Evolutionary conservation across 2,329 filamentous ascomycete species (phyloP).

Genomic region (Aspergillus costaricaensis): DNA sequence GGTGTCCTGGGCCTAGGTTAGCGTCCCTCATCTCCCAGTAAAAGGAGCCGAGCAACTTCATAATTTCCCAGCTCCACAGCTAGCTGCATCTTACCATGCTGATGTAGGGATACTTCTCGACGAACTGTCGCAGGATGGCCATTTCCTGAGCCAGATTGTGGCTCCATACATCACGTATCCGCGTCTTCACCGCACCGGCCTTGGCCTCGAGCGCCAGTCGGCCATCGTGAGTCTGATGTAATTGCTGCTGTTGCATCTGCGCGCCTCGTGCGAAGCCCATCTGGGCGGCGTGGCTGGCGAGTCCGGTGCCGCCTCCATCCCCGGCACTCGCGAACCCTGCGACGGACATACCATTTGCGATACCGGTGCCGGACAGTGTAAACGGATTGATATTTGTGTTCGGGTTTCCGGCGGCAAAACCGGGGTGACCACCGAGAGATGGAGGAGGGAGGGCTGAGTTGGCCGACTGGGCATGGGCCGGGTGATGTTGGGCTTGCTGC

Average conservation of each 20-base stretch:
- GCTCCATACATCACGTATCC: constrained; percentile 96
- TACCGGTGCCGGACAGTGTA: constrained; percentile 50
- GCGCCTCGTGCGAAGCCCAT: constrained; percentile 82
- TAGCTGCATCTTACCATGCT: constrained; percentile 73
- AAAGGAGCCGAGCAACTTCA: not conserved
- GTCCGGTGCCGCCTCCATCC: constrained; percentile 65
- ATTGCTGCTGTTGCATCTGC: constrained; percentile 61
- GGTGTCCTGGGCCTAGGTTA: constrained; percentile 68
- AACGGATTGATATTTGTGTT: constrained; percentile 71
- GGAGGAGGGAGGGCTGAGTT: constrained; percentile 55
- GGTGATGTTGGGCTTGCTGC: constrained; percentile 45
- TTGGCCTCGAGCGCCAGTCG: constrained; percentile 58
- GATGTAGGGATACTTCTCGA: constrained; percentile 92
- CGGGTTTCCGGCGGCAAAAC: constrained; percentile 64
- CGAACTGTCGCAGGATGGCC: constrained; percentile 74
- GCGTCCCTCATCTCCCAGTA: not conserved
- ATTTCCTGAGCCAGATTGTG: constrained; percentile 91
- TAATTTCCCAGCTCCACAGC: not conserved
- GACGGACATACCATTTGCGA: constrained; percentile 59
- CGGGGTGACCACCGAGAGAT: constrained; percentile 66
- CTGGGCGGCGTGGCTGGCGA: constrained; percentile 83
- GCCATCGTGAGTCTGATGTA: constrained; percentile 53
- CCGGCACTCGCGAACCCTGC: constrained; percentile 59
- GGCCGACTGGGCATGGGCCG: constrained; percentile 46
- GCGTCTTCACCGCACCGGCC: constrained; percentile 64